A percentile compares a stretch with the other conserved stretches of the same genome.
These are phyloP conservation scores for Urochloa ruziziensis DNA, from an alignment of 176 grass and related monocot genomes.

Conservation along the genomic window DNA sequence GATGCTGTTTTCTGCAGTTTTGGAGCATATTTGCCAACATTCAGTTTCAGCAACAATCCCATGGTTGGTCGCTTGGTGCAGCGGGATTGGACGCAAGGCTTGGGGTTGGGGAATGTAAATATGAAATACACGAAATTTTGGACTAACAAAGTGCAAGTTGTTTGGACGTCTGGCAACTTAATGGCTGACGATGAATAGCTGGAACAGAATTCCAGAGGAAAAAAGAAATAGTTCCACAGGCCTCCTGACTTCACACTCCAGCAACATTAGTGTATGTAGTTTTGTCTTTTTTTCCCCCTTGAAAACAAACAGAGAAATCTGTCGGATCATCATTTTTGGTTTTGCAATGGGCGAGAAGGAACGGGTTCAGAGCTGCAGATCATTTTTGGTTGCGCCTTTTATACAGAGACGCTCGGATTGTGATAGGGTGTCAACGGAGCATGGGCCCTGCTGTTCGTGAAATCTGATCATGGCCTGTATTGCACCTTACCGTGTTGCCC, in stretches of 20 bases:
- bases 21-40: no score
- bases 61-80: constrained; percentile 1
- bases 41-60: no score
- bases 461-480: background rate
- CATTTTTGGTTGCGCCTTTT: background rate
- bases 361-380: background rate
- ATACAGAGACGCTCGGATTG: background rate
- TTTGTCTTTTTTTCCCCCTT: no score
- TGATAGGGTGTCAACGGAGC: background rate
- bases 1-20: no score
- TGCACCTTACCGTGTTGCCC: background rate
- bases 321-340: background rate
- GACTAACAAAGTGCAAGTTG: background rate
- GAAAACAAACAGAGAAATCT: background rate
- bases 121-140: background rate
- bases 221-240: no score
- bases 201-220: no score
- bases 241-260: background rate
- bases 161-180: background rate
- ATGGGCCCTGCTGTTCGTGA: background rate
- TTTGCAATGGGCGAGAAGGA: no score
- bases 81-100: background rate
- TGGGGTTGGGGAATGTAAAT: background rate
- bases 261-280: background rate
- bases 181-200: background rate